Evolutionary conservation across 176 grass and related monocot genomes (phyloP).

Genomic region (Elaeis guineensis): DNA sequence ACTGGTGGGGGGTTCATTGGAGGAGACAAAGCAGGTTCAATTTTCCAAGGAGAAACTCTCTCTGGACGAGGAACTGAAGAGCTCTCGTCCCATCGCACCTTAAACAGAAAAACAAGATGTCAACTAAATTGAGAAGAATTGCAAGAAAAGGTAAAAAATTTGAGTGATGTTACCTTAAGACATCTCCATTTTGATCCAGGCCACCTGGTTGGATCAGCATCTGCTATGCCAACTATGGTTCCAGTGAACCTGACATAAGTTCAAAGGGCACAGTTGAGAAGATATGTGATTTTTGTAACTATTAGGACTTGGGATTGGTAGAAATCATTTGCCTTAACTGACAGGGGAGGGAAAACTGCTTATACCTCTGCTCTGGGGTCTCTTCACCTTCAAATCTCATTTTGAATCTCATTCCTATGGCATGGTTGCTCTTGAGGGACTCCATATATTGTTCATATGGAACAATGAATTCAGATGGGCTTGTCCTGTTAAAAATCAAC

Average conservation of each 20-base stretch:
- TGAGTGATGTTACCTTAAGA: slow-evolving; percentile 49
- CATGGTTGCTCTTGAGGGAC: slow-evolving; percentile 58
- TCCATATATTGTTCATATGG: slow-evolving; percentile 68
- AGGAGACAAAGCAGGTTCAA: slow-evolving; percentile 65
- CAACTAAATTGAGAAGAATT: not conserved
- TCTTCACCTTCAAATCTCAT: slow-evolving; percentile 99
- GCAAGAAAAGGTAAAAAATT: not conserved
- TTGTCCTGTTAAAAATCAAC: slow-evolving; percentile 40
- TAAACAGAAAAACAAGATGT: not conserved
- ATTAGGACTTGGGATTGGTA: too few species aligned
- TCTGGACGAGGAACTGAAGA: slow-evolving; percentile 80
- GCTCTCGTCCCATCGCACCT: slow-evolving; percentile 93
- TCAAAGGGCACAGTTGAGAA: not conserved
- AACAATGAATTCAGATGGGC: slow-evolving; percentile 83
- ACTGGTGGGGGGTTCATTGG: slow-evolving; percentile 50
- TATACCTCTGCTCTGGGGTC: slow-evolving; percentile 80
- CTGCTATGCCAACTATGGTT: slow-evolving; percentile 69
- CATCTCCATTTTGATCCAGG: slow-evolving; percentile 81
- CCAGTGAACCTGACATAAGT: slow-evolving; percentile 64
- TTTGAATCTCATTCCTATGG: slow-evolving; percentile 97
- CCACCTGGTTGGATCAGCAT: slow-evolving; percentile 64
- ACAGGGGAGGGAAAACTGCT: not conserved
- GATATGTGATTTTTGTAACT: too few species aligned
- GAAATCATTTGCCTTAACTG: not conserved
- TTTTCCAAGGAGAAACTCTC: slow-evolving; percentile 97